phyloP scores from a whole-genome alignment of 371 early-diverging fungal species.

The Mortierella sp. region DNA sequence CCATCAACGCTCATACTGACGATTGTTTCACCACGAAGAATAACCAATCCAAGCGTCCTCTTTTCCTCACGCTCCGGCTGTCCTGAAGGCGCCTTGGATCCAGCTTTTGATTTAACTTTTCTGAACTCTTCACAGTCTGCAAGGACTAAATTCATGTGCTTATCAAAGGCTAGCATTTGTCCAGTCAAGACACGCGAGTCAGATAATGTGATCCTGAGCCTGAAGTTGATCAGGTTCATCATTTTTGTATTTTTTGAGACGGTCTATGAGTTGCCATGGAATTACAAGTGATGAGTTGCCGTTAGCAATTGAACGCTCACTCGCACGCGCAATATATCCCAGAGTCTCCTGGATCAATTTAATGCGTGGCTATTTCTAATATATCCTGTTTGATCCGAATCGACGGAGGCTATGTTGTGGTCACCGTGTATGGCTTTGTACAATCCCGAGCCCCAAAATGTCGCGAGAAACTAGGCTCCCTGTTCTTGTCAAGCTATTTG shows the following conservation, averaged over 20 bases:
- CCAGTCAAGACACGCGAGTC: constrained; percentile 95
- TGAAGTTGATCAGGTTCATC: constrained; percentile 94
- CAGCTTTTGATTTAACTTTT: constrained; percentile 78
- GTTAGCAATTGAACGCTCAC: neutral
- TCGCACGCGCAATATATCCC: neutral
- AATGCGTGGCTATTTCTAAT: neutral
- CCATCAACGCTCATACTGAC: constrained; percentile 93
- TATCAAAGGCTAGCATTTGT: constrained; percentile 98
- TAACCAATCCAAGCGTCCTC: constrained; percentile 93
- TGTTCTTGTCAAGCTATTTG: constrained; percentile 1
- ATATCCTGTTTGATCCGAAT: neutral
- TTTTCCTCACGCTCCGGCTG: constrained; percentile 77
- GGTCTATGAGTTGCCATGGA: constrained; percentile 36
- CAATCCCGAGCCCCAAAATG: constrained; percentile 1
- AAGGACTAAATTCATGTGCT: constrained; percentile 97
- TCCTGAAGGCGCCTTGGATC: constrained; percentile 41
- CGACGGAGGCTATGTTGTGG: neutral
- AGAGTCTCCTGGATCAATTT: neutral
- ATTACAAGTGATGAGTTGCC: neutral
- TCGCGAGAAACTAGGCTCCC: neutral
- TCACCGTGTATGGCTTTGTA: neutral
- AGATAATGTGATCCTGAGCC: constrained; percentile 90
- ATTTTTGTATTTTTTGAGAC: constrained; percentile 87
- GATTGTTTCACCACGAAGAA: constrained; percentile 94
- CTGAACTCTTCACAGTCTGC: constrained; percentile 98